Evolutionary conservation across 306 rosid genomes (phyloP), one percentile per base, ranked within the genome.

Genomic region (Malus sylvestris): DNA sequence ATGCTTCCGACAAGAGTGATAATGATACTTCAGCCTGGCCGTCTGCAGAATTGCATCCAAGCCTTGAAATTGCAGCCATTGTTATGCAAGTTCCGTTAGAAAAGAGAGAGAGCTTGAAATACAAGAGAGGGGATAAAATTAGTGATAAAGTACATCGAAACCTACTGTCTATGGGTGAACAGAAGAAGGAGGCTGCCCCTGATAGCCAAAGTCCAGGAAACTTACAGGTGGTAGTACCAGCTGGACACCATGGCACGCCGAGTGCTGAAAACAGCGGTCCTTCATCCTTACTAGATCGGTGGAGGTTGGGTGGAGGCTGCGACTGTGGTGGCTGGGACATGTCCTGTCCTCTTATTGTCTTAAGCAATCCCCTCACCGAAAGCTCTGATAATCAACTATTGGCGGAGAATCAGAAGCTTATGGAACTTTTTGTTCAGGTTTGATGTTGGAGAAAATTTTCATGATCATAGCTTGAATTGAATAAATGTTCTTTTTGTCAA

Each of bases 241-340:
- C 82, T 73, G 97, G 99, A 67, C 88, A 82, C 79, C 99, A 96
- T 79, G 93, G 97, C 75, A 82, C 86, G 70, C 93, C 98, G 7
- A 79, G 81, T 72, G 74, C 76, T 73, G 93, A 87, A 83, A 81
- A 80, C 75, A 75, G 33, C 40, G 92, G 91, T 65, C 99, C 98
- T 55, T 92, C 98, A 0, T 46, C 93, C 3, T 88, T 96, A 82
- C 90, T 96, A 46, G 93, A 87, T 83, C 89, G 98, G 51, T 84
- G 96, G 91, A 89, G 96, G 74, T 80, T 78, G 30, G 98, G 98
- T 45, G 99, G 98, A 53, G 93, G 97, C 16, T 96, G 99, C 72
- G 98, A 96, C 75, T 96, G 98, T 63, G 99, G 99, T 30, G 97
- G 98, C 59, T 96, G 98, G 99, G 99, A 96, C 83, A 92, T 96